Evolutionary conservation across 345 rosid species (phyloP).

Genomic region (Populus nigra): DNA sequence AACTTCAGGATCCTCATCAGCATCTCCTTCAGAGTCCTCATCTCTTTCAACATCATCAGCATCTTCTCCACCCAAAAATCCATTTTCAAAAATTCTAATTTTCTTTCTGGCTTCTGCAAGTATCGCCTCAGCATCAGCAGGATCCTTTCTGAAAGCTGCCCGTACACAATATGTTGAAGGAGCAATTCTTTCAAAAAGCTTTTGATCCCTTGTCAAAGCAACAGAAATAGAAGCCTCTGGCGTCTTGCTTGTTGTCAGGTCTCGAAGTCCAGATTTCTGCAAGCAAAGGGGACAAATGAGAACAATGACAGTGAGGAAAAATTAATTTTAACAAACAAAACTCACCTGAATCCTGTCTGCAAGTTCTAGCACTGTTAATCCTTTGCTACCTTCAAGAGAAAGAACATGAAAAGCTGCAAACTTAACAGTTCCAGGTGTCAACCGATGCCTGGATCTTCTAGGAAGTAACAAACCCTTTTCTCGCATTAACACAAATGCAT

Average conservation of each 20-base stretch:
- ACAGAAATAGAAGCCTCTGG: constrained; percentile 99
- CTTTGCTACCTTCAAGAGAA: constrained; percentile 93
- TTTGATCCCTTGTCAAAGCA: constrained; percentile 96
- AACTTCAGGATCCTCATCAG: constrained; percentile 92
- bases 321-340: constrained; percentile 8
- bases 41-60: constrained; percentile 84
- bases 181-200: constrained; percentile 98
- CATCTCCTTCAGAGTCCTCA: constrained; percentile 86
- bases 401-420: constrained; percentile 99
- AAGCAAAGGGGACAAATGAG: constrained; percentile 14
- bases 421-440: constrained; percentile 99
- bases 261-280: constrained; percentile 97
- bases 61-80: constrained; percentile 75
- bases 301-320: not conserved
- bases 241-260: constrained; percentile 93
- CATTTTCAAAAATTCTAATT: constrained; percentile 88
- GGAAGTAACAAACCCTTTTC: constrained; percentile 92
- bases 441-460: constrained; percentile 88
- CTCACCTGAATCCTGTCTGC: constrained; percentile 97
- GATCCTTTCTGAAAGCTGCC: constrained; percentile 89
- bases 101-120: constrained; percentile 89
- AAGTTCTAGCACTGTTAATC: constrained; percentile 84
- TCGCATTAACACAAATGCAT: constrained; percentile 84
- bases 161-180: constrained; percentile 98
- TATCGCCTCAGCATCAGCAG: constrained; percentile 85